Percentiles rank a stretch among this genome's conserved stretches.
Conservation (phyloP, 768 basidiomycete genomes). For the Hygrocybe coccinea region DNA sequence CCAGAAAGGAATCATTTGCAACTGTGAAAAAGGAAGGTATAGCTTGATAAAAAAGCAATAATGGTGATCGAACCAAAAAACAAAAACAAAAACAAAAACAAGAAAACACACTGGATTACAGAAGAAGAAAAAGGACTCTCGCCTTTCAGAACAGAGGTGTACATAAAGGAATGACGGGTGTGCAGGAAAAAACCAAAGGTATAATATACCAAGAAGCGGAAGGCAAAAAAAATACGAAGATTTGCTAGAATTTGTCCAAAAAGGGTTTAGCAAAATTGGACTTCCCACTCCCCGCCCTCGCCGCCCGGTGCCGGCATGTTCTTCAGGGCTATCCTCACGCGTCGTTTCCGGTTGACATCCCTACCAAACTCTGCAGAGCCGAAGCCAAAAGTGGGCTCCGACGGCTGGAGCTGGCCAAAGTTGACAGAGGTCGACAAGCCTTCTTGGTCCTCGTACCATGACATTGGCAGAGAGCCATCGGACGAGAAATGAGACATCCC, state of each 20-base stretch:
- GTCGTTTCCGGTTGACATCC: slow-evolving; percentile 37
- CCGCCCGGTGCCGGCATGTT: slow-evolving; percentile 56
- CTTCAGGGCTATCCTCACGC: slow-evolving; percentile 64
- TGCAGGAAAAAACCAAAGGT: too few relatives aligned
- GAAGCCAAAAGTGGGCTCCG: slow-evolving; percentile 25
- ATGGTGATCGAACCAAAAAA: not conserved
- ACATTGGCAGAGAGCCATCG: not conserved
- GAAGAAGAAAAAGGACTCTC: too few relatives aligned
- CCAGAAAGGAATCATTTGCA: too few relatives aligned
- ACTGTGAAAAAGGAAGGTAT: too few relatives aligned
- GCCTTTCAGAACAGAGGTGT: too few relatives aligned
- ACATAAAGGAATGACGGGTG: too few relatives aligned
- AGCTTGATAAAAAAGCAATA: not conserved
- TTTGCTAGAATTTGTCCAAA: too few relatives aligned
- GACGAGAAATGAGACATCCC: not conserved
- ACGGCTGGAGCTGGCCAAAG: slow-evolving; percentile 3
- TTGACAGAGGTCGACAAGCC: slow-evolving; percentile 17
- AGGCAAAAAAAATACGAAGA: not conserved
- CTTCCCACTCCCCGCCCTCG: slow-evolving; percentile 77
- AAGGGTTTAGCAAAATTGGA: slow-evolving; percentile 64
- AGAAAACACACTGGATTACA: too few relatives aligned
- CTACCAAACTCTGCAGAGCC: slow-evolving; percentile 34
- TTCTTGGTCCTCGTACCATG: not conserved
- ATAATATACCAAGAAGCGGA: not conserved
- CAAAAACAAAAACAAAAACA: too few relatives aligned